Conservation (phyloP, 106 monocot genomes). For the Apostasia shenzhenica region DNA sequence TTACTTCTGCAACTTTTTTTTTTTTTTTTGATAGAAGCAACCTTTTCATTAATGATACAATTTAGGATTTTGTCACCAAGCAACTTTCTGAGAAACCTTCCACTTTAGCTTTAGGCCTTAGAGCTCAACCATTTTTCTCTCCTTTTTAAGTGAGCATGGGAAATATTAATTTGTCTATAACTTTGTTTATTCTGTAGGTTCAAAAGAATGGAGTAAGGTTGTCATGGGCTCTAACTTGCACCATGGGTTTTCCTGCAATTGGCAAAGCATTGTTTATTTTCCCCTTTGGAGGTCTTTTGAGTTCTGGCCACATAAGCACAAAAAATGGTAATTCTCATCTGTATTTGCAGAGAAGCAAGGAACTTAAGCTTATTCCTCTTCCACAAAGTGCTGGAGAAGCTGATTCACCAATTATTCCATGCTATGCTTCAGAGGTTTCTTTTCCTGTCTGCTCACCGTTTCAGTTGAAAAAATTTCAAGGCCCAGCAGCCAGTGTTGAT, state of each 20-base stretch:
- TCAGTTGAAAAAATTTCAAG: constrained; percentile 10
- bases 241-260: constrained; percentile 51
- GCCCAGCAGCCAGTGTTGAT: constrained; percentile 2
- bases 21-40: background rate
- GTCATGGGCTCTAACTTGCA: constrained; percentile 60
- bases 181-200: constrained; percentile 28
- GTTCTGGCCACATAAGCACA: constrained; percentile 1
- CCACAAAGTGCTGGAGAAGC: background rate
- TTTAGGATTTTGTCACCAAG: background rate
- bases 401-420: constrained; percentile 42
- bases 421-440: constrained; percentile 17
- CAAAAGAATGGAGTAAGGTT: constrained; percentile 62
- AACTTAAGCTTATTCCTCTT: constrained; percentile 40
- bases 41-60: background rate
- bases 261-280: constrained; percentile 50
- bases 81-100: background rate
- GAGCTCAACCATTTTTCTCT: background rate
- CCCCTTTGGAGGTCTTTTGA: constrained; percentile 23
- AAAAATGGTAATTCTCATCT: constrained; percentile 10
- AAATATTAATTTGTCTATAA: background rate
- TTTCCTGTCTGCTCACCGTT: constrained; percentile 12
- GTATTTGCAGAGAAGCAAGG: constrained; percentile 22
- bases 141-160: background rate
- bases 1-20: background rate
- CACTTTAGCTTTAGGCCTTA: background rate